These are phyloP conservation scores for Pestalotiopsis sp. DNA, from an alignment of 2,329 filamentous ascomycete species.

Conservation along the genomic window DNA sequence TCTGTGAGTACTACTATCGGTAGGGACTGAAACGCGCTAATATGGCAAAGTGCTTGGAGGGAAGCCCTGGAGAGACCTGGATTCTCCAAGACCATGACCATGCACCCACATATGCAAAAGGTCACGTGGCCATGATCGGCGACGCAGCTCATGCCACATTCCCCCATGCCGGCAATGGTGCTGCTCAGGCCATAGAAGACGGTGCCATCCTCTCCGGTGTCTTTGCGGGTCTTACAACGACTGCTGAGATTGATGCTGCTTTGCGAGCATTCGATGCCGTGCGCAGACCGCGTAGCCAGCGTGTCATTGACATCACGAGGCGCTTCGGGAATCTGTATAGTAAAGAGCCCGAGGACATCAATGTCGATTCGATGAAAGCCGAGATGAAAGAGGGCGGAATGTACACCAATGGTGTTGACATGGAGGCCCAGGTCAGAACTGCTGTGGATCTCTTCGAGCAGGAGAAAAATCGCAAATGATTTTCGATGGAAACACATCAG, in stretches of 20 bases:
- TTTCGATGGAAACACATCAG: not conserved
- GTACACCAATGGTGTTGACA: slow-evolving; percentile 17
- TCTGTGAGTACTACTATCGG: slow-evolving; percentile 7
- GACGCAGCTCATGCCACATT: slow-evolving; percentile 20
- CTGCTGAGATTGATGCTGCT: slow-evolving; percentile 10
- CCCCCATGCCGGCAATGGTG: slow-evolving; percentile 21
- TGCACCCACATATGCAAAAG: slow-evolving; percentile 17
- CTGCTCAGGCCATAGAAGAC: slow-evolving; percentile 22
- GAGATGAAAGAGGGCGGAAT: slow-evolving; percentile 16
- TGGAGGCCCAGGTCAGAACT: slow-evolving; percentile 15
- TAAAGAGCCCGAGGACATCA: slow-evolving; percentile 13
- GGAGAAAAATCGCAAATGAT: not conserved
- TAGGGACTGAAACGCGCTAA: not conserved
- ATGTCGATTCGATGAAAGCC: slow-evolving; percentile 14
- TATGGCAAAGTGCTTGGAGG: slow-evolving; percentile 14
- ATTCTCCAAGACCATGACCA: slow-evolving; percentile 20
- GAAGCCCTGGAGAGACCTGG: slow-evolving; percentile 16
- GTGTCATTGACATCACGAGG: slow-evolving; percentile 18
- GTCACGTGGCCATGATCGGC: slow-evolving; percentile 18
- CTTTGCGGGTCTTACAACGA: slow-evolving; percentile 10
- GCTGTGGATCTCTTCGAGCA: slow-evolving; percentile 1
- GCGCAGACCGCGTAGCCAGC: slow-evolving; percentile 17
- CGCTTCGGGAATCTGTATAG: slow-evolving; percentile 17
- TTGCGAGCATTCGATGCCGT: slow-evolving; percentile 15
- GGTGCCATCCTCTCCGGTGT: slow-evolving; percentile 15